phyloP scores from a whole-genome alignment of 352 stramenopile species.

The Albugo candida region DNA sequence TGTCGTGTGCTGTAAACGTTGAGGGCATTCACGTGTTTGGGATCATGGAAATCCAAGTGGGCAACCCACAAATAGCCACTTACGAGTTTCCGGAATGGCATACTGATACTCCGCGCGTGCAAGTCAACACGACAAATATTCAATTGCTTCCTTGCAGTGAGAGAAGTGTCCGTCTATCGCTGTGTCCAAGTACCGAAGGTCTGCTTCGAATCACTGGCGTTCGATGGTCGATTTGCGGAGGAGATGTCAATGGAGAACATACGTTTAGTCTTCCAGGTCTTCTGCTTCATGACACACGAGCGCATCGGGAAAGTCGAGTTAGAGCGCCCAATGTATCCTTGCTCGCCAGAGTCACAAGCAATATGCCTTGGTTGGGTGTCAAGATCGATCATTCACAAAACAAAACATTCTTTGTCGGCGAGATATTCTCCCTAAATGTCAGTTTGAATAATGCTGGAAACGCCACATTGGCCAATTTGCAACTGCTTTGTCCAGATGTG shows the following conservation, averaged over 20 bases:
- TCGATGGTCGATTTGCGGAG: slow-evolving; percentile 66
- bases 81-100: too few relatives aligned
- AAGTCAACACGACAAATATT: slow-evolving; percentile 47
- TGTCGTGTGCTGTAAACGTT: slow-evolving; percentile 66
- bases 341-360: slow-evolving; percentile 42
- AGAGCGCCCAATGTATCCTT: slow-evolving; percentile 57
- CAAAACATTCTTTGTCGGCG: slow-evolving; percentile 27
- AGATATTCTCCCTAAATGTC: slow-evolving; percentile 36
- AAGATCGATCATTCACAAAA: slow-evolving; percentile 21
- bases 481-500: slow-evolving; percentile 45
- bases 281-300: slow-evolving; percentile 60
- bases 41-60: slow-evolving; percentile 26
- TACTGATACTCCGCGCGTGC: slow-evolving; percentile 11
- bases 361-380: slow-evolving; percentile 70
- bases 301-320: slow-evolving; percentile 42
- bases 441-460: slow-evolving; percentile 35
- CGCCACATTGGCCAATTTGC: slow-evolving; percentile 23
- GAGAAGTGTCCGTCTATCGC: slow-evolving; percentile 40
- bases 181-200: slow-evolving; percentile 35
- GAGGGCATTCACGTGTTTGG: slow-evolving; percentile 65
- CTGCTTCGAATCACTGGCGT: slow-evolving; percentile 45
- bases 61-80: background rate
- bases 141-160: slow-evolving; percentile 59
- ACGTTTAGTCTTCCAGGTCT: slow-evolving; percentile 63
- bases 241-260: slow-evolving; percentile 61